A percentile compares a stretch with the other conserved stretches of the same genome.
phyloP scores from a whole-genome alignment of 2,329 filamentous ascomycete genomes.

The Anthostomella pinea region DNA sequence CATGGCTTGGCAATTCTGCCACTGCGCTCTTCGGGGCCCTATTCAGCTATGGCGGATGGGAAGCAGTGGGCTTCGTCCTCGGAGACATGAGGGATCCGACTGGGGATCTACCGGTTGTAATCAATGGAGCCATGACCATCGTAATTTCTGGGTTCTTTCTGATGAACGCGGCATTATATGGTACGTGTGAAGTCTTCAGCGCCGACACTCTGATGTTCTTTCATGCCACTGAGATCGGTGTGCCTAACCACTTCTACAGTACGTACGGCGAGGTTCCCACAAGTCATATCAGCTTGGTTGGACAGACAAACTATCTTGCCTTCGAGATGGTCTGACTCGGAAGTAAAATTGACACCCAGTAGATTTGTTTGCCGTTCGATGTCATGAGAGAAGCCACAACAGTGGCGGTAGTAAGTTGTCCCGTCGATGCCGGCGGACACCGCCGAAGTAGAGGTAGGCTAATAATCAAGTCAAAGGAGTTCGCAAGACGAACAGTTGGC shows the following conservation, averaged over 20 bases:
- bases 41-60: constrained; percentile 44
- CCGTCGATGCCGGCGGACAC: constrained; percentile 12
- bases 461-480: constrained; percentile 24
- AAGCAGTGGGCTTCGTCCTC: constrained; percentile 36
- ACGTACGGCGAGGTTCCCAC: too few species aligned
- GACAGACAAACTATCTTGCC: too few species aligned
- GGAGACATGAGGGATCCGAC: constrained; percentile 28
- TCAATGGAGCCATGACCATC: constrained; percentile 40
- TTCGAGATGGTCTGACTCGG: too few species aligned
- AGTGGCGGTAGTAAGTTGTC: constrained; percentile 39
- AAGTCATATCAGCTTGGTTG: too few species aligned
- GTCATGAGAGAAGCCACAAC: constrained; percentile 38
- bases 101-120: constrained; percentile 35
- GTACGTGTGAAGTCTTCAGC: too few species aligned
- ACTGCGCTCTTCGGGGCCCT: constrained; percentile 41
- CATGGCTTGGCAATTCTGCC: constrained; percentile 37
- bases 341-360: too few species aligned
- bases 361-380: constrained; percentile 39
- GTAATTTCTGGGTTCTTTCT: constrained; percentile 41
- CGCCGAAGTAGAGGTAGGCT: constrained; percentile 9
- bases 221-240: too few species aligned
- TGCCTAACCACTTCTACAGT: too few species aligned
- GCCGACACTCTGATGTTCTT: too few species aligned
- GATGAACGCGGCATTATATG: constrained; percentile 43
- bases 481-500: constrained; percentile 32